These are phyloP conservation scores for Purpureocillium takamizusanense DNA, from an alignment of 2,329 filamentous ascomycete genomes.

Conservation along the genomic window DNA sequence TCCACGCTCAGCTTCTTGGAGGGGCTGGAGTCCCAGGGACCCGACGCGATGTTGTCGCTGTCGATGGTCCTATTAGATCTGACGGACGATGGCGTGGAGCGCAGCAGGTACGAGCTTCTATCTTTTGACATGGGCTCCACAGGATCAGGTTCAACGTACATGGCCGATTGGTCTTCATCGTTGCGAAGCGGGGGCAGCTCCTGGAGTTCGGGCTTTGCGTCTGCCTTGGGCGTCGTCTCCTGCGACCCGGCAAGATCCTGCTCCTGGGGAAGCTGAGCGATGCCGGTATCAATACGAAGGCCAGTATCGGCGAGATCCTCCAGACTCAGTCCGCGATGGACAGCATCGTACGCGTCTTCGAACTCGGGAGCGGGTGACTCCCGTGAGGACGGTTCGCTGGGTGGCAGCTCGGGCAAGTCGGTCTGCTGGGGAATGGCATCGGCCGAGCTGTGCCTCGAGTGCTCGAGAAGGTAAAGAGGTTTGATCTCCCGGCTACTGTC, in stretches of 20 bases:
- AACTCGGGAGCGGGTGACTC: constrained; percentile 23
- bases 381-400: constrained; percentile 27
- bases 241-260: constrained; percentile 50
- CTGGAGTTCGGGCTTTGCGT: constrained; percentile 21
- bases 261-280: constrained; percentile 18
- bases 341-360: constrained; percentile 17
- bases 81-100: constrained; percentile 26
- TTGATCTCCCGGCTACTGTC: constrained; percentile 62
- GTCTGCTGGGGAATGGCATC: constrained; percentile 19
- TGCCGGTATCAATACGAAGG: constrained; percentile 32
- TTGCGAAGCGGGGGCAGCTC: constrained; percentile 8
- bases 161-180: constrained; percentile 1
- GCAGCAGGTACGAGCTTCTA: constrained; percentile 31
- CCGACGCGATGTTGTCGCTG: constrained; percentile 10
- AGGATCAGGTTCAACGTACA: constrained; percentile 26
- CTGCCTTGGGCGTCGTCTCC: constrained; percentile 61
- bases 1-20: constrained; percentile 10
- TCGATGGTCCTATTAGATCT: constrained; percentile 17
- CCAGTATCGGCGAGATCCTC: constrained; percentile 11
- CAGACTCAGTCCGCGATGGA: constrained; percentile 12
- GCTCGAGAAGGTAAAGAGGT: constrained; percentile 75
- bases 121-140: constrained; percentile 32
- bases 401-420: constrained; percentile 41
- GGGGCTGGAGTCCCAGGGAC: constrained; percentile 15
- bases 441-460: constrained; percentile 29